Evolutionary conservation across 306 rosid genomes (phyloP).

Genomic region (Corylus avellana): DNA sequence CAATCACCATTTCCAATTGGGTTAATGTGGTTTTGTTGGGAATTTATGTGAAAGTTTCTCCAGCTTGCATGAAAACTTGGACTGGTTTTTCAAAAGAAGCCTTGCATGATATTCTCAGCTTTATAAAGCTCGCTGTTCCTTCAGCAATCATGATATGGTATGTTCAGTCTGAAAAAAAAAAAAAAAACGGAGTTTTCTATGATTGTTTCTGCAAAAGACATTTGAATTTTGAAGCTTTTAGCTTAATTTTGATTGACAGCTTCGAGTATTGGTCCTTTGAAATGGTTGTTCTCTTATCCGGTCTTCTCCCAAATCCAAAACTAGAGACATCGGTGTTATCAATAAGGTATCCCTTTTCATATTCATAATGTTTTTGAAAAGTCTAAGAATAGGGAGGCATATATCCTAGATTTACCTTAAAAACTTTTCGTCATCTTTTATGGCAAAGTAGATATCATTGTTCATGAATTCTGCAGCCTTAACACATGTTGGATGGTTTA

Average conservation of each 20-base stretch:
- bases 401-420: background rate
- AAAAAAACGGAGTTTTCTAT: too few species aligned
- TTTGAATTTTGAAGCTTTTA: background rate
- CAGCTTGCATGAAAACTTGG: slow-evolving; percentile 53
- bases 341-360: slow-evolving; percentile 38
- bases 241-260: slow-evolving; percentile 32
- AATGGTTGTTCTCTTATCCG: slow-evolving; percentile 70
- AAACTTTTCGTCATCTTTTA: background rate
- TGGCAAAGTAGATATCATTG: too few species aligned
- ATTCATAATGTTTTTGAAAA: background rate
- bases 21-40: slow-evolving; percentile 43
- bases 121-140: slow-evolving; percentile 54
- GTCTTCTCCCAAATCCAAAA: slow-evolving; percentile 60
- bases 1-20: slow-evolving; percentile 53
- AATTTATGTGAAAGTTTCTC: slow-evolving; percentile 37
- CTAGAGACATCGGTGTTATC: slow-evolving; percentile 64
- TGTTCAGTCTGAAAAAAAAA: background rate
- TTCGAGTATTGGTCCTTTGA: slow-evolving; percentile 61
- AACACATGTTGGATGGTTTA: slow-evolving; percentile 66
- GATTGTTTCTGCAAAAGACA: too few species aligned
- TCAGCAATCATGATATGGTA: slow-evolving; percentile 70
- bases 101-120: slow-evolving; percentile 44
- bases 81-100: slow-evolving; percentile 55
- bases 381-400: background rate
- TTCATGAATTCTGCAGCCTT: slow-evolving; percentile 33